These are phyloP conservation scores for Azolla pinnata DNA, from an alignment of 75 land plant genomes.

Conservation along the genomic window DNA sequence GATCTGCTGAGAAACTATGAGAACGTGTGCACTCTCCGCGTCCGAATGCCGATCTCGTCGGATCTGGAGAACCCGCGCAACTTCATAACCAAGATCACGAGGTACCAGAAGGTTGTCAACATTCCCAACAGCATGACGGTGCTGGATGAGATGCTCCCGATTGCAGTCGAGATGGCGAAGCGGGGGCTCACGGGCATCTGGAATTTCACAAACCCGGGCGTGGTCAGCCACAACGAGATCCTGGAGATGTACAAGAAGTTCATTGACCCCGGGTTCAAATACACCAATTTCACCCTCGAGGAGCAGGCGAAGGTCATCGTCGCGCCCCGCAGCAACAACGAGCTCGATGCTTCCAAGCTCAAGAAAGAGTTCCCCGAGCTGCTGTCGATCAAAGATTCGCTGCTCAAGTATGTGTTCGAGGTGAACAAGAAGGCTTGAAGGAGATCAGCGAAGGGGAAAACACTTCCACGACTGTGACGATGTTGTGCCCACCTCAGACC, in stretches of 20 bases:
- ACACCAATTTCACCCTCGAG: slow-evolving; percentile 52
- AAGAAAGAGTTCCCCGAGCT: slow-evolving; percentile 57
- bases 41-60: slow-evolving; percentile 55
- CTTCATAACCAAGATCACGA: slow-evolving; percentile 53
- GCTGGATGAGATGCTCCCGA: slow-evolving; percentile 48
- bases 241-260: slow-evolving; percentile 59
- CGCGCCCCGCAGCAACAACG: slow-evolving; percentile 61
- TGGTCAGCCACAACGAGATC: slow-evolving; percentile 58
- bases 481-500: no score
- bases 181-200: slow-evolving; percentile 49
- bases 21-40: slow-evolving; percentile 56
- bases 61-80: slow-evolving; percentile 47
- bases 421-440: no score
- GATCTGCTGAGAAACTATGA: slow-evolving; percentile 45
- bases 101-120: slow-evolving; percentile 47
- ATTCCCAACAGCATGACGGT: slow-evolving; percentile 62
- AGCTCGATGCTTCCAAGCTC: slow-evolving; percentile 50
- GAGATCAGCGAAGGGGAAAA: no score
- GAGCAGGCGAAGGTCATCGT: slow-evolving; percentile 63
- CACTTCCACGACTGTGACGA: no score
- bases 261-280: slow-evolving; percentile 47
- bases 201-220: slow-evolving; percentile 61
- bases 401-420: slow-evolving; percentile 45
- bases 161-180: slow-evolving; percentile 52
- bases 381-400: slow-evolving; percentile 47